Base-by-base conservation (phyloP, 106 monocot species). In the Chionographis japonica region DNA sequence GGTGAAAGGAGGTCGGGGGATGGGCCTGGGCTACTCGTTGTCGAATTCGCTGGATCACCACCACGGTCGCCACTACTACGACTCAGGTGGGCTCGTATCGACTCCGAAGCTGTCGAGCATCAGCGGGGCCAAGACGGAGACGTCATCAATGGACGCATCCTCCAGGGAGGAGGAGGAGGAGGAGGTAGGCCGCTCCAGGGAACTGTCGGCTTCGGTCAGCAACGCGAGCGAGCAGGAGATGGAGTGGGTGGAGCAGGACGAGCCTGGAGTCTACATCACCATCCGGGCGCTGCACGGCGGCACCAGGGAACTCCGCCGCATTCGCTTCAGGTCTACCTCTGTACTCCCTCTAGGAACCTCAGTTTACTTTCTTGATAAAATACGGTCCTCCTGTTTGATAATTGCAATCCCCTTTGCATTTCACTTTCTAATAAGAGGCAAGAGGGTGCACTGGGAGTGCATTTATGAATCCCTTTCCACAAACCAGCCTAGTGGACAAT, bases 181-280 rank as follows among this genome's bases (percentile, higher is more conserved):
- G 50, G 92, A 81, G 14, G 86, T 58, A 9, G 86, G 83, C 62
- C 73, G 69, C 11, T 97, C 89, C 4, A 86, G 83, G 10, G 92
- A 91, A 59, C 77, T 85, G 36, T 92, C 92, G 0, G 79, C 65
- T 19, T 86, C 86, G 3, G 52, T 87, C 35, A 93, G 92, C 81
- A 87, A 89, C 72, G 90, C 98, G 19, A 89, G 98, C 37, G 92
- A 98, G 11, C 90, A 79, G 66, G 93, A 98, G 73, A 82, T 77
- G 3, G 98, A 98, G 67, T 98, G 98, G 98, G 90, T 98, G 37
- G 98, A 98, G 77, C 84, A 98, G 78, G 98, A 98, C 54, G 85
- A 93, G 65, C 98, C 92, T 18, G 98, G 98, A 12, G 98, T 98
- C 11, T 98, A 92, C 63, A 92, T 98, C 58, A 98, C 98, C 50